phyloP scores from a whole-genome alignment of 1,284 basidiomycete species.

The Cutaneotrichosporon sp. region DNA sequence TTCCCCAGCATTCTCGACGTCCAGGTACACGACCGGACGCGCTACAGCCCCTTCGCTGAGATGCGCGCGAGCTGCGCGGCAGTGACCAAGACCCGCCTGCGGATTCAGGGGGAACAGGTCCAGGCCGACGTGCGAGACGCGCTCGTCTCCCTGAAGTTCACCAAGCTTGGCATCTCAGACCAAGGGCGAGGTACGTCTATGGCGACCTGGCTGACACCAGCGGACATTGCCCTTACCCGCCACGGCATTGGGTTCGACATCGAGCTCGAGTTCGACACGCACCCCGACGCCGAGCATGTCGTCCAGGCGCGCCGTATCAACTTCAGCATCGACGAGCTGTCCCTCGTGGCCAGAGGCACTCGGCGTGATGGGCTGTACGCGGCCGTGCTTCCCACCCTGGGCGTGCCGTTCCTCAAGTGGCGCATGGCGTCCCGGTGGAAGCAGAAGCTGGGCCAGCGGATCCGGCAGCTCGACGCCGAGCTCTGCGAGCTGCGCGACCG shows the following conservation, averaged over 20 bases:
- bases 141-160: conserved; percentile 7
- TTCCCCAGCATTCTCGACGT: conserved; percentile 16
- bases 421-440: conserved; percentile 1
- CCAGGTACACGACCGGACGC: conserved; percentile 10
- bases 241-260: conserved; percentile 11
- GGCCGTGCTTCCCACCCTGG: background rate
- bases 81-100: background rate
- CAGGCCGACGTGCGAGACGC: conserved; percentile 19
- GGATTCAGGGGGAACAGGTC: conserved; percentile 11
- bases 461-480: conserved; percentile 5
- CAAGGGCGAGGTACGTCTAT: conserved; percentile 15
- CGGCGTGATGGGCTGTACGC: conserved; percentile 5
- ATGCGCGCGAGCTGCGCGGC: conserved; percentile 4
- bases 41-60: conserved; percentile 15
- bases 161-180: conserved; percentile 12
- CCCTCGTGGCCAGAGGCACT: background rate
- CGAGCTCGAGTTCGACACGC: conserved; percentile 17
- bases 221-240: conserved; percentile 17
- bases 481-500: conserved; percentile 9
- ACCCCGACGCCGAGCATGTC: conserved; percentile 1
- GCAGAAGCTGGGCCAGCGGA: background rate
- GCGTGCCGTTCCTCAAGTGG: conserved; percentile 14
- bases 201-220: background rate
- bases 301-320: conserved; percentile 10
- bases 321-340: conserved; percentile 18